Evolutionary conservation across 257 asterid species (phyloP), one percentile per base, ranked within the genome.

Genomic region (Coffea canephora): DNA sequence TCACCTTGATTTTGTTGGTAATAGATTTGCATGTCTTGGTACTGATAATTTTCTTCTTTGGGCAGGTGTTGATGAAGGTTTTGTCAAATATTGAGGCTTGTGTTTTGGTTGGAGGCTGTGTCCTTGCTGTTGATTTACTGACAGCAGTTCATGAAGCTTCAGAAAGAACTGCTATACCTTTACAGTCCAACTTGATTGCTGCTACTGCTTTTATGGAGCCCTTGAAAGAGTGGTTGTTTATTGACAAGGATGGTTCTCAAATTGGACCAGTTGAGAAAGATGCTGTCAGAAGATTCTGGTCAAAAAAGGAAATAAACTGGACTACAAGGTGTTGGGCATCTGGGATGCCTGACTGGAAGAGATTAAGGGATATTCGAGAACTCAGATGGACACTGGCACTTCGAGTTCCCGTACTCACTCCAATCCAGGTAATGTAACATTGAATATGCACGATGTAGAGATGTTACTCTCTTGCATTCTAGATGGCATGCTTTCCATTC

Each of bases 181-280:
- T 96, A 87, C 99, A 96, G 86, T 96, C 98, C 62, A 96, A 96
- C 83, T 86, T 96, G 88, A 93, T 96, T 80, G 99, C 99, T 78
- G 97, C 99, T 82, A 86, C 92, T 89, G 97, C 99, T 77, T 96
- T 96, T 85, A 92, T 91, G 97, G 99, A 96, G 82, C 99, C 99
- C 19, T 78, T 88, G 79, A 96, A 96, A 89, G 98, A 93, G 86
- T 96, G 99, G 99, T 91, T 87, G 94, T 89, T 90, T 82, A 84
- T 88, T 13, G 88, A 92, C 89, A 90, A 87, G 82, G 91, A 90
- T 83, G 92, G 96, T 70, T 83, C 79, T 59, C 88, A 96, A 88
- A 90, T 89, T 85, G 99, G 99, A 75, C 99, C 98, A 14, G 91
- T 96, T 78, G 99, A 96, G 94, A 96, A 96, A 88, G 98, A 96